Evolutionary conservation across 306 rosid genomes (phyloP), one percentile per base, ranked within the genome.

Genomic region (Vigna mungo): DNA sequence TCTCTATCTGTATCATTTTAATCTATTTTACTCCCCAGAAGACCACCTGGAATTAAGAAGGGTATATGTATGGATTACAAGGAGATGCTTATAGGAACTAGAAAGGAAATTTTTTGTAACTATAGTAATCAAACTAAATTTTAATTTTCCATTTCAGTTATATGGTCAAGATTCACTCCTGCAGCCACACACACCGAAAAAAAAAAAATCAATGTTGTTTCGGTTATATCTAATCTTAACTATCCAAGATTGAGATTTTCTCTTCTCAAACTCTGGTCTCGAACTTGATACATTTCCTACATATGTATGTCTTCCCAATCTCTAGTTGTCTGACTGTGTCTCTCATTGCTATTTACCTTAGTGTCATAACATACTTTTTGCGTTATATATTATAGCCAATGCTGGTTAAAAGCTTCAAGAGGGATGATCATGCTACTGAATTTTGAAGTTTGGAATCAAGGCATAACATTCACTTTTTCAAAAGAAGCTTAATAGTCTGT

Each of bases 371-470:
- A 41, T 9, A 41, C 2, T 8, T 41, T 41, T 41, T 41, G 12
- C 13, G 59, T 75, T 30, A 46, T 65, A 41, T 47, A 13, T 47
- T 66, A 53, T 46, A 49, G 53, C 65, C 52, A 56, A 56, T 47
- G 44, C 46, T 55, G 36, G 52, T 53, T 16, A 54, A 44, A 68
- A 39, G 32, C 78, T 75, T 51, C 17, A 27, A 55, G 43, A 32
- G 23, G 49, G 36, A 47, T 15, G 32, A 3, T 70, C 32, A 80
- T 74, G 48, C 65, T 72, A 37, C 65, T 80, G 46, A 44, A 67
- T 62, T 14, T 64, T 51, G 66, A 74, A 56, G 64, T 25, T 56
- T 77, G 80, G 71, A 60, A 8, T 71, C 56, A 43, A 36, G 32
- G 47, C 54, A 66, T 73, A 11, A 30, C 14, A 44, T 44, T 8